Conservation (phyloP, 169 alveolate species). For the Eimeria sp. region DNA sequence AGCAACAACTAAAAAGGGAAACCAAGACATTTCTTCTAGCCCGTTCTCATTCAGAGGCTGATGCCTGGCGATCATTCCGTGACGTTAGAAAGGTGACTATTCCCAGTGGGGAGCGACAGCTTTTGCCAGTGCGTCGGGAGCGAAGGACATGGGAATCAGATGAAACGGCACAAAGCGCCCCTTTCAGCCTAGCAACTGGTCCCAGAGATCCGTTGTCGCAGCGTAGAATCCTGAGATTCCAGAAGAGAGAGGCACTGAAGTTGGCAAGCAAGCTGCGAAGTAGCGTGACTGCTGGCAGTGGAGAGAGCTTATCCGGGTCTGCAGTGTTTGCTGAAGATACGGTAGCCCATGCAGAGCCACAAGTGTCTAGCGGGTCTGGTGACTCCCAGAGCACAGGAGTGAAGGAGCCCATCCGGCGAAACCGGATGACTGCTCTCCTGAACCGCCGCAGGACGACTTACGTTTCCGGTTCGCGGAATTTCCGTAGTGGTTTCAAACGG, state of each 20-base stretch:
- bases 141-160: neutral
- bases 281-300: neutral
- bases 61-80: neutral
- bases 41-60: slow-evolving; percentile 4
- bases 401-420: neutral
- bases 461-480: neutral
- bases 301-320: slow-evolving; percentile 21
- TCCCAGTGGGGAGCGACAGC: slow-evolving; percentile 4
- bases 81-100: neutral
- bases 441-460: neutral
- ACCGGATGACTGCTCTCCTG: neutral
- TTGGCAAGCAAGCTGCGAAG: neutral
- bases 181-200: neutral
- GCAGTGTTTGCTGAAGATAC: slow-evolving; percentile 5
- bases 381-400: neutral
- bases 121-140: neutral
- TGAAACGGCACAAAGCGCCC: neutral
- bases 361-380: neutral
- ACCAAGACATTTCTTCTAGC: neutral
- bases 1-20: neutral
- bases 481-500: neutral
- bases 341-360: neutral
- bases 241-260: slow-evolving; percentile 2
- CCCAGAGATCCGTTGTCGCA: neutral
- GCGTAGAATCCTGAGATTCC: slow-evolving; percentile 5